Evolutionary conservation across 1,284 basidiomycete species (phyloP), one percentile per base, ranked within the genome.

Genomic region (Phlebopus sp.): DNA sequence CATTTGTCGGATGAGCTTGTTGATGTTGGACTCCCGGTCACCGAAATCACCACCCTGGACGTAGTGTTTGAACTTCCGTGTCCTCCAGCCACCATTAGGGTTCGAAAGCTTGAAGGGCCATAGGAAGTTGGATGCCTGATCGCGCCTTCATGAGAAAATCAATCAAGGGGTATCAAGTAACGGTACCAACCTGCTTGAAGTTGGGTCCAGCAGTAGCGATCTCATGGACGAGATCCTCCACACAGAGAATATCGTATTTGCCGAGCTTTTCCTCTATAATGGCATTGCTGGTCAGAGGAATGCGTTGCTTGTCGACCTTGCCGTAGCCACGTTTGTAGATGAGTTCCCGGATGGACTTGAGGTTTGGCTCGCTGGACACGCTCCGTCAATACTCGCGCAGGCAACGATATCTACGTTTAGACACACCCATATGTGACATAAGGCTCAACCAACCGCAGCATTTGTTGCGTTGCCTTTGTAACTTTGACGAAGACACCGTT

Each of bases 31-130:
- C 75, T 97, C 95, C 68, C 94, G 90, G 81, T 97, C 86, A 73
- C 95, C 95, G 69, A 90, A 89, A 79, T 98, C 95, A 76, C 95
- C 94, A 66, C 92, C 92, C 79, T 94, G 82, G 54, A 96, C 82
- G 70, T 80, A 95, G 75, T 91, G 88, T 76, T 87, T 92, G 86
- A 98, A 96, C 79, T 99, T 99, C 69, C 93, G 83, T 67, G 81
- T 84, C 74, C 91, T 88, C 94, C 93, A 99, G 64, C 97, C 97
- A 60, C 97, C 96, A 63, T 83, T 98, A 51, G 97, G 95, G 86
- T 97, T 98, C 60, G 93, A 97, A 55, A 99, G 89, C 75, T 99
- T 98, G 86, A 99, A 98, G 25, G 97, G 94, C 94, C 96, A 98
- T 50, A 99, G 85, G 84, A 95, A 93, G 78, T 92, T 92, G 60